Base-by-base conservation (phyloP, 2,329 filamentous ascomycete genomes). In the Aspergillus sergii region DNA sequence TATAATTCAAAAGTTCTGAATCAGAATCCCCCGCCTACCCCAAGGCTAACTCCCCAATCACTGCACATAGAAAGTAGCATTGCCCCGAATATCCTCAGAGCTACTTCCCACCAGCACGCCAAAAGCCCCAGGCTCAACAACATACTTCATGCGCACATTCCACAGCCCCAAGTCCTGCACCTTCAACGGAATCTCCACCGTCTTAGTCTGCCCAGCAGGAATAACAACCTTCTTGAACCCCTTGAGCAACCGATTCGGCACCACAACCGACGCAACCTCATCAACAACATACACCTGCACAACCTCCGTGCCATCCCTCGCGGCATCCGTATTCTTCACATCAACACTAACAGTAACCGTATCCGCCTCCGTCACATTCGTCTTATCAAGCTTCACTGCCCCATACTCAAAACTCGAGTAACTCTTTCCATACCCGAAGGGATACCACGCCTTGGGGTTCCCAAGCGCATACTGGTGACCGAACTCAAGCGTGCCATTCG, bases 41-140 rank as follows among this genome's bases (percentile, higher is more conserved):
- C 21, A 23, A 7, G 34, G 36, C 36, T 9, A 39, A 39, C 36
- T 11, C 39, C 19, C 16, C 14, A 36, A 36, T 61, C 51, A 69
- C 61, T 63, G 63, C 26, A 77, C 75, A 61, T 70, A 70, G 48
- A 77, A 74, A 7, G 72, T 76, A 36, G 70, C 67, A 62, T 73
- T 76, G 7, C 70, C 75, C 58, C 73, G 63, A 61, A 76, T 73
- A 71, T 77, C 76, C 59, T 64, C 64, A n/a, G 74, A 76, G 65
- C 80, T 84, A n/a, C 78, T 76, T 2, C 89, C 90, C 19, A 89
- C 84, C 60, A 83, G 80, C 11, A 91, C 79, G 6, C 82, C 76
- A 73, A 92, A 93, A 46, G 88, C 84, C 1, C 90, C 90, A 3
- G 85, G 85, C 81, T 93, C 91, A 43, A 93, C 89, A 28, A 91